Evolutionary conservation across 2,329 filamentous ascomycete genomes (phyloP).

Genomic region (Didymella sp.): DNA sequence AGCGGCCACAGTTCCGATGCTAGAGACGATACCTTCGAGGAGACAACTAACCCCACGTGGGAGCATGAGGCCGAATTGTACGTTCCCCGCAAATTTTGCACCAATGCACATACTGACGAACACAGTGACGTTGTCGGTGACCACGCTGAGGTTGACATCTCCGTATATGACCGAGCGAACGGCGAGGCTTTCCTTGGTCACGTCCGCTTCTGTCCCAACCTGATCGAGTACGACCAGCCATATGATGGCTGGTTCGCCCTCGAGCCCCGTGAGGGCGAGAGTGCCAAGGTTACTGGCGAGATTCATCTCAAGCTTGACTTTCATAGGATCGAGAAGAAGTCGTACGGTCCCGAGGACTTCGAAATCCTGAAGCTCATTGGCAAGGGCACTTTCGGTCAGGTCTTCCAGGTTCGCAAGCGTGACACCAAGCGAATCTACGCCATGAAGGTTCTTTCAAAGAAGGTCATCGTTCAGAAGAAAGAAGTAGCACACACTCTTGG

Average conservation of each 20-base stretch:
- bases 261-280: conserved; percentile 79
- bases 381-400: conserved; percentile 97
- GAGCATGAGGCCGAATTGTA: conserved; percentile 96
- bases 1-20: conserved; percentile 75
- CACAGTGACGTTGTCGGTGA: conserved; percentile 88
- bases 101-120: conserved; percentile 28
- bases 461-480: conserved; percentile 99
- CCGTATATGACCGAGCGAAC: conserved; percentile 85
- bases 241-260: conserved; percentile 87
- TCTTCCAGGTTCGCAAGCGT: conserved; percentile 97
- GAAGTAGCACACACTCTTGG: conserved; percentile 97
- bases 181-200: conserved; percentile 93
- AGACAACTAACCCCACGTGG: conserved; percentile 88
- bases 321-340: conserved; percentile 81
- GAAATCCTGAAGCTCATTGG: conserved; percentile 95
- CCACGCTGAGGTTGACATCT: conserved; percentile 88
- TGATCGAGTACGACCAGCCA: conserved; percentile 71
- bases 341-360: conserved; percentile 94
- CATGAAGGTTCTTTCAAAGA: conserved; percentile 99
- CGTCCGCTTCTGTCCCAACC: conserved; percentile 77
- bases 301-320: conserved; percentile 87
- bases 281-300: conserved; percentile 79
- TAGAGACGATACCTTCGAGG: conserved; percentile 63
- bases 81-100: conserved; percentile 51
- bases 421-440: conserved; percentile 96